Evolutionary conservation across 2,329 filamentous ascomycete genomes (phyloP), one percentile per base, ranked within the genome.

Genomic region (Diaporthe sp.): DNA sequence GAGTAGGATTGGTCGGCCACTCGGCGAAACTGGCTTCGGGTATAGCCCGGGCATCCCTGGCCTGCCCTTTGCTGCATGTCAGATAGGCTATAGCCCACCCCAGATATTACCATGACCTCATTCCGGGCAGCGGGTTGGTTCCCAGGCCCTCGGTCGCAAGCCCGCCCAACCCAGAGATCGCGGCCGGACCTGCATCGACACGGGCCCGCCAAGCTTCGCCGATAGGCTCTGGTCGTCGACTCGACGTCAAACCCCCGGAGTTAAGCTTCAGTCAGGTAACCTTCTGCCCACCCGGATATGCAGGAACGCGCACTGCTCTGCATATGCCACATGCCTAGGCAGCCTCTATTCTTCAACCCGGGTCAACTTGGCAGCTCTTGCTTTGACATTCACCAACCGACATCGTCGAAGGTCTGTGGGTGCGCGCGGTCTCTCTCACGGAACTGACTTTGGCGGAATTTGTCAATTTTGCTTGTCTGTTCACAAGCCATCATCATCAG

Each of bases 1-100:
- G 76, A 77, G 61, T 73, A 76, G 65, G 77, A 77, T 70, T 55
- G 49, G 65, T 68, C 65, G 65, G 7, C 46, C 19, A 55, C 49
- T 55, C 65, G 49, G 65, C 65, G 49, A 42, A 28, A 55, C 49
- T 55, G 49, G 31, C 12, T 55, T 55, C 65, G 65, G 65, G 17
- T 28, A 70, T 55, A 53, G 65, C 46, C 65, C 65, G 65, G 65
- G 31, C 31, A 68, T 68, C 65, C 65, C 65, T 68, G 65, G 31
- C 46, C n/a, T 51, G 22, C 12, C 9, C 61, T 67, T 15, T 51
- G 25, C 62, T 9, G 28, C 19, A 12, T 31, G 22, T 7, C n/a
- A 31, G 60, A 10, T 37, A 4, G 31, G 28, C 62, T 68, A 68
- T 53, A 68, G 65, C 65, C n/a, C 44, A 34, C 22, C 44, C 22